Evolutionary conservation across 371 early-diverging fungal species (phyloP).

Genomic region (Cokeromyces recurvatus): DNA sequence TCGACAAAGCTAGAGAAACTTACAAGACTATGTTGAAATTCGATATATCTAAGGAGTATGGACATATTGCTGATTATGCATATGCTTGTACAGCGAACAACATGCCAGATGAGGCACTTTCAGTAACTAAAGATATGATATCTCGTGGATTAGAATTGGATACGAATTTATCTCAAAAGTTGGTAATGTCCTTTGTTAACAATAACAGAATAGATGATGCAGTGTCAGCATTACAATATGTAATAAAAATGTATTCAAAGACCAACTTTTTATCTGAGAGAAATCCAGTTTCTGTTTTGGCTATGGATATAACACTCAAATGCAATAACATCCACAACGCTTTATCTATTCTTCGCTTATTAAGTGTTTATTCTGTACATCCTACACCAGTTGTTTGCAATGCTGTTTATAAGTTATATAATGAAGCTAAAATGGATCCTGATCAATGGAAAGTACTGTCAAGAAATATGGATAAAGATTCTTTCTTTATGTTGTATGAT

Average conservation of each 20-base stretch:
- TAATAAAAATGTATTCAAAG: slow-evolving; percentile 14
- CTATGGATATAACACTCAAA: slow-evolving; percentile 13
- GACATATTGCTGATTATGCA: slow-evolving; percentile 35
- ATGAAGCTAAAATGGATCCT: slow-evolving; percentile 10
- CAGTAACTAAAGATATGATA: slow-evolving; percentile 20
- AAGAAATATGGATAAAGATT: background rate
- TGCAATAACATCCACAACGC: slow-evolving; percentile 14
- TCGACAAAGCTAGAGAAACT: slow-evolving; percentile 29
- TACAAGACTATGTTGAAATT: slow-evolving; percentile 23
- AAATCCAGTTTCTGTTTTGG: slow-evolving; percentile 12
- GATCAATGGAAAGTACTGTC: slow-evolving; percentile 12
- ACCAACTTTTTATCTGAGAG: slow-evolving; percentile 6
- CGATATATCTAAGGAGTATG: slow-evolving; percentile 31
- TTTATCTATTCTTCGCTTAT: slow-evolving; percentile 13
- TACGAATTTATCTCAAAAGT: slow-evolving; percentile 12
- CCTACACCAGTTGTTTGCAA: slow-evolving; percentile 12
- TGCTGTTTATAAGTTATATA: slow-evolving; percentile 14
- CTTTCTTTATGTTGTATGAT: slow-evolving; percentile 7
- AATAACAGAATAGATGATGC: slow-evolving; percentile 10
- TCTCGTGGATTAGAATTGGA: slow-evolving; percentile 26
- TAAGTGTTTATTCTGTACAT: slow-evolving; percentile 12
- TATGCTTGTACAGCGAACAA: slow-evolving; percentile 21
- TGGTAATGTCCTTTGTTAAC: slow-evolving; percentile 17
- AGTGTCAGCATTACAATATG: slow-evolving; percentile 1
- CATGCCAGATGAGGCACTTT: slow-evolving; percentile 19